A percentile compares a stretch with the other conserved stretches of the same genome.
phyloP scores from a whole-genome alignment of 768 basidiomycete genomes.

The Auriscalpium orientale region DNA sequence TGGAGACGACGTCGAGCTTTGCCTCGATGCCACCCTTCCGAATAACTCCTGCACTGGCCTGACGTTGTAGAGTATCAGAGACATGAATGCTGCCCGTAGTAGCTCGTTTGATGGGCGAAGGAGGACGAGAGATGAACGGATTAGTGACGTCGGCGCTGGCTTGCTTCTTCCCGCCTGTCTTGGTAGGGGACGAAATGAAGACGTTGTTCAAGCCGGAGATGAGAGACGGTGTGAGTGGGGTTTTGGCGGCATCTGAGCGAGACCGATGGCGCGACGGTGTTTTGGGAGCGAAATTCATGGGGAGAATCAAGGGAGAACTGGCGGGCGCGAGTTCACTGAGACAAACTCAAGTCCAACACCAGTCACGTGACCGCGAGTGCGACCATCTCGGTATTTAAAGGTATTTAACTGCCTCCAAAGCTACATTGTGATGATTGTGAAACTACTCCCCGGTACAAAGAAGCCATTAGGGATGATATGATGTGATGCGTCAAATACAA shows the following conservation, averaged over 20 bases:
- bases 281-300: conserved; percentile 23
- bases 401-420: no score
- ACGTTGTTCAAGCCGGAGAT: conserved; percentile 32
- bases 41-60: conserved; percentile 62
- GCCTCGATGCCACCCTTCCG: conserved; percentile 73
- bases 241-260: conserved; percentile 39
- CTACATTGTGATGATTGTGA: no score
- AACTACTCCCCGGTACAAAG: no score
- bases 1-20: conserved; percentile 66
- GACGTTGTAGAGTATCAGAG: conserved; percentile 49
- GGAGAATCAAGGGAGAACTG: no score
- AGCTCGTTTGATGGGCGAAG: conserved; percentile 60
- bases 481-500: no score
- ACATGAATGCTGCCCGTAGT: conserved; percentile 39
- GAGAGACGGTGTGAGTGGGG: conserved; percentile 40
- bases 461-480: no score
- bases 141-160: conserved; percentile 45
- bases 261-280: conserved; percentile 41
- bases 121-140: conserved; percentile 54
- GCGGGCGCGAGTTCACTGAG: no score
- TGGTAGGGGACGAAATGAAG: conserved; percentile 23
- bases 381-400: no score
- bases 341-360: no score
- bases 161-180: conserved; percentile 21
- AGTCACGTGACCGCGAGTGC: no score